Percentiles rank a stretch among this genome's conserved stretches.
These are phyloP conservation scores for Rhodotorula sp. DNA, from an alignment of 1,284 basidiomycete species.

Conservation along the genomic window DNA sequence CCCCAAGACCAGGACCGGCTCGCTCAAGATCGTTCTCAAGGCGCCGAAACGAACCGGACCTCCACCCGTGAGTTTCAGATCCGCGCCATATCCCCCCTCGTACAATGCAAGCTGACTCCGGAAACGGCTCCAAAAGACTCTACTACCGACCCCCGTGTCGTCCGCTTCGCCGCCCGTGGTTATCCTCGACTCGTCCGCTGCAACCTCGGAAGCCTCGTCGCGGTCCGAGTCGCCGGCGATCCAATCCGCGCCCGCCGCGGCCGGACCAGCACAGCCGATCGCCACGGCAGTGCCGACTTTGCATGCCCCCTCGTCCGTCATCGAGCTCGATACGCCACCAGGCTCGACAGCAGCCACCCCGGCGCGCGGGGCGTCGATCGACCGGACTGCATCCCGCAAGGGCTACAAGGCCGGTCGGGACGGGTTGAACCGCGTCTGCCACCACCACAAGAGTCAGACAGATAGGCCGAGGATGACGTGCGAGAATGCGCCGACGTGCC, in stretches of 20 bases:
- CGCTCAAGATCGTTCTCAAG: slow-evolving; percentile 11
- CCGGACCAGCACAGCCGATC: neutral
- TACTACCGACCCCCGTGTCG: neutral
- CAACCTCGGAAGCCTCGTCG: slow-evolving; percentile 3
- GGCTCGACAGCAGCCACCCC: neutral
- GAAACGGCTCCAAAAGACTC: neutral
- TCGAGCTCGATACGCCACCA: neutral
- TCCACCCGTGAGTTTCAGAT: neutral
- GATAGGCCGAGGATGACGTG: slow-evolving; percentile 32
- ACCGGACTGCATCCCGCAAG: neutral
- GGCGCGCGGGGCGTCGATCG: neutral
- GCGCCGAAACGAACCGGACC: neutral
- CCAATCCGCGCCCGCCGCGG: neutral
- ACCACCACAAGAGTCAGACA: slow-evolving; percentile 23
- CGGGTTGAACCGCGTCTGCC: slow-evolving; percentile 19
- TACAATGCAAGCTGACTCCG: neutral
- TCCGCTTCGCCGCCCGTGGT: neutral
- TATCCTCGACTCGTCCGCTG: slow-evolving; percentile 1
- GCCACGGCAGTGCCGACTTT: neutral
- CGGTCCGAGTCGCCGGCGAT: neutral
- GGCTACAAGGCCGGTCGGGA: neutral
- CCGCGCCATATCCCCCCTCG: neutral
- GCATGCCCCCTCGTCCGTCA: neutral
- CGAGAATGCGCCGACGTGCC: slow-evolving; percentile 24
- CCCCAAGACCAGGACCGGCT: neutral